Base-by-base conservation (phyloP, 352 stramenopile species). In the Globisporangium nodosum region DNA sequence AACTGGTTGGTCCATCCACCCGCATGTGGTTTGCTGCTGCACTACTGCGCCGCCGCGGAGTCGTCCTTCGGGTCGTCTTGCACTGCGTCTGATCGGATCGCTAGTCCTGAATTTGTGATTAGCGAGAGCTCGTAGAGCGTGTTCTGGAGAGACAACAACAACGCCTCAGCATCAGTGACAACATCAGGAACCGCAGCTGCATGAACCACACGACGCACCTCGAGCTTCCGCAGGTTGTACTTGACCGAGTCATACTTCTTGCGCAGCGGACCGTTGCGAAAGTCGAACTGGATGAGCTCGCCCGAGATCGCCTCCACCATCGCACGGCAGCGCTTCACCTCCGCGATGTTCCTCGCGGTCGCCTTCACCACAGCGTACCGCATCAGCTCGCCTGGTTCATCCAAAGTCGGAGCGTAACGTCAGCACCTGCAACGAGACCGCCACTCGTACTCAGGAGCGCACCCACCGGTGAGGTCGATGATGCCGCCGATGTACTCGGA, bases 201-300 rank as follows among this genome's bases (percentile, higher is more conserved):
- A 30, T 3, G 7, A 42, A 39, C n/a, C 5, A 52, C 7, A 13
- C 31, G 47, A 51, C 58, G 40, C 62, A 91, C 84, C 79, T 98
- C 93, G 6, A 98, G 74, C 27, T 94, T 94, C 55, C 94, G 95
- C 31, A 98, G 55, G 18, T 93, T 93, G 79, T 98, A 98, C 71
- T 98, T 98, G 60, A 96, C 78, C 21, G 90, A 84, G 69, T 98
- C 95, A 58, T 96, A 98, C 65, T 97, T 97, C 51, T 91, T 89
- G 37, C 95, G 80, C 45, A 98, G 54, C 15, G 81, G 75, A 0
- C 93, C 92, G 65, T 98, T 98, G 42, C 93, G 78, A 62, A 98
- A 98, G 66, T 98, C 93, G 60, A 98, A 98, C 73, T 97, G 76
- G 37, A 98, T 85, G 20, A 96, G 61, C 62, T 97, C 82, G 12